A percentile compares a stretch with the other conserved stretches of the same genome.
phyloP scores from a whole-genome alignment of 345 rosid species.

The Syzygium jambos region DNA sequence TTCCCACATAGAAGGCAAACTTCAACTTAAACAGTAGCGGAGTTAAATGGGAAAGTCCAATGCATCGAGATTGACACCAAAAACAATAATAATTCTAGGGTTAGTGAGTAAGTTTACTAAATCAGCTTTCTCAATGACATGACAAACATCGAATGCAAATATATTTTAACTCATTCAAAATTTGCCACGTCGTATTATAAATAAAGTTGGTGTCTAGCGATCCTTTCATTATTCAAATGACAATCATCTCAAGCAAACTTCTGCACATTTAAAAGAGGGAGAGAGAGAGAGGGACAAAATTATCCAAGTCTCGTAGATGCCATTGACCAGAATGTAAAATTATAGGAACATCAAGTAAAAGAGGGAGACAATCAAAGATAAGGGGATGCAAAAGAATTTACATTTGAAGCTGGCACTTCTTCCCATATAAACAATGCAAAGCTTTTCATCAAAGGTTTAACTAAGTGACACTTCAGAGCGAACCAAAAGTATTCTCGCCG shows the following conservation, averaged over 20 bases:
- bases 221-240: not conserved
- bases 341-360: not conserved
- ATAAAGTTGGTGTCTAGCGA: not conserved
- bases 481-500: conserved; percentile 93
- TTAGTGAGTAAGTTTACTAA: not conserved
- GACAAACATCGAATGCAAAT: not conserved
- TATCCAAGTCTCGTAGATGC: not conserved
- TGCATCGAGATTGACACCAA: not conserved
- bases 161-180: not conserved
- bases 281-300: not conserved
- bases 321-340: not conserved
- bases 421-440: not conserved
- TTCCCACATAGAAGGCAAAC: not conserved
- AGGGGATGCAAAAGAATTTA: not conserved
- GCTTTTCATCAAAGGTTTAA: not conserved
- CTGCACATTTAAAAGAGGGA: not conserved
- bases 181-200: not conserved
- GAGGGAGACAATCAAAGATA: not conserved
- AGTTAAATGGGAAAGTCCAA: no score
- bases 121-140: not conserved
- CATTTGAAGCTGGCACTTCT: not conserved
- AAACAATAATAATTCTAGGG: not conserved
- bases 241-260: not conserved
- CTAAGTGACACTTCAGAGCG: conserved; percentile 10
- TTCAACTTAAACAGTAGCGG: not conserved